A percentile compares a stretch with the other conserved stretches of the same genome.
phyloP scores from a whole-genome alignment of 2,329 filamentous ascomycete species.

The Aspergillus sp. region DNA sequence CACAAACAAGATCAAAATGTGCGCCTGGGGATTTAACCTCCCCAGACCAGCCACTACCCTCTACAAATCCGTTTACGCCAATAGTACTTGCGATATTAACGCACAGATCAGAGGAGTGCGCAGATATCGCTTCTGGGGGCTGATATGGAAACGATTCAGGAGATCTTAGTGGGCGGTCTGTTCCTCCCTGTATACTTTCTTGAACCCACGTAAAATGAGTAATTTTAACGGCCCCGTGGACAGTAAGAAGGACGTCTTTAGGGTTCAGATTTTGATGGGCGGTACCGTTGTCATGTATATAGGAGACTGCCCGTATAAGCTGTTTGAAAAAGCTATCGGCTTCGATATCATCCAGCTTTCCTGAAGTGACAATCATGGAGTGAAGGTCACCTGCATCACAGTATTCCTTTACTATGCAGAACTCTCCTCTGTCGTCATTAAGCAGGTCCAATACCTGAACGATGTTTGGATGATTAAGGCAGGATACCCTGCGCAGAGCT shows the following conservation, averaged over 20 bases:
- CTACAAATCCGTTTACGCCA: too few relatives aligned
- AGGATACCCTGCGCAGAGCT: slow-evolving; percentile 98
- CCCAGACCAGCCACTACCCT: too few relatives aligned
- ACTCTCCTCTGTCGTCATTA: slow-evolving; percentile 94
- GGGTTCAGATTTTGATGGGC: slow-evolving; percentile 96
- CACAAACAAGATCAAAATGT: too few relatives aligned
- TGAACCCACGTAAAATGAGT: too few relatives aligned
- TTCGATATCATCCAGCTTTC: slow-evolving; percentile 83
- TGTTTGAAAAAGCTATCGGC: slow-evolving; percentile 99
- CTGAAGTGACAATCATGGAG: slow-evolving; percentile 84
- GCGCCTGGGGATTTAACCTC: too few relatives aligned
- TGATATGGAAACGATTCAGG: too few relatives aligned
- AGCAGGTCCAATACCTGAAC: slow-evolving; percentile 95
- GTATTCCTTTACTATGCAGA: slow-evolving; percentile 99
- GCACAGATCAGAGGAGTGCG: too few relatives aligned
- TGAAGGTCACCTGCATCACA: slow-evolving; percentile 96
- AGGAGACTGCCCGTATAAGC: slow-evolving; percentile 97
- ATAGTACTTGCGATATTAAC: too few relatives aligned
- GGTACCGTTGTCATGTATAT: slow-evolving; percentile 99
- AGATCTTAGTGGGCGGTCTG: too few relatives aligned
- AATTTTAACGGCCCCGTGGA: slow-evolving; percentile 90
- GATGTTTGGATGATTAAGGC: slow-evolving; percentile 92
- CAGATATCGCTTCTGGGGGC: too few relatives aligned
- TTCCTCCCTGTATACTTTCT: too few relatives aligned
- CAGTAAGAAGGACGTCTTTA: slow-evolving; percentile 91